Percentiles rank a stretch among this genome's conserved stretches.
These are phyloP conservation scores for Hemerocallis citrina DNA, from an alignment of 106 monocot species.

Conservation along the genomic window DNA sequence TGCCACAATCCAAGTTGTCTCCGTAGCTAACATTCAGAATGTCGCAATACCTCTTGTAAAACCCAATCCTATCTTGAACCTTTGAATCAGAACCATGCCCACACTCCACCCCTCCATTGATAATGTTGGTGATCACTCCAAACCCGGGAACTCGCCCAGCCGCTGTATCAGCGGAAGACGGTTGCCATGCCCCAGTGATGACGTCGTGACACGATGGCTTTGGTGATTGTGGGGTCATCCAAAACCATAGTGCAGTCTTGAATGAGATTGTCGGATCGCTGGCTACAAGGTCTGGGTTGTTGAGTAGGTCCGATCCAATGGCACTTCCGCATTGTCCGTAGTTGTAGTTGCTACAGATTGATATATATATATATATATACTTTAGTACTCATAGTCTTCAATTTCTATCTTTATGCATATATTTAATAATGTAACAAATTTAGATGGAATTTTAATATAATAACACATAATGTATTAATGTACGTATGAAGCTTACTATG, in stretches of 20 bases:
- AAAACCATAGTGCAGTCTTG: conserved; percentile 52
- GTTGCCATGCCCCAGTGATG: conserved; percentile 35
- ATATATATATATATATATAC: neutral
- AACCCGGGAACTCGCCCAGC: conserved; percentile 34
- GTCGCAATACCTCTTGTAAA: conserved; percentile 46
- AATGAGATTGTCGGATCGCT: conserved; percentile 23
- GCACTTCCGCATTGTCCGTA: conserved; percentile 41
- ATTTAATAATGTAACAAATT: no score
- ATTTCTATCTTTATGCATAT: neutral
- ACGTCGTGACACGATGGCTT: conserved; percentile 50
- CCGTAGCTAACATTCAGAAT: conserved; percentile 34
- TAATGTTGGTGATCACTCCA: conserved; percentile 37
- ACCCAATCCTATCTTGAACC: conserved; percentile 29
- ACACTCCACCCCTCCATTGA: conserved; percentile 55
- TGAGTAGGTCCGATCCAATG: conserved; percentile 28
- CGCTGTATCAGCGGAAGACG: conserved; percentile 15
- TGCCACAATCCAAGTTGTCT: conserved; percentile 34
- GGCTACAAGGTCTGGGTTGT: conserved; percentile 38
- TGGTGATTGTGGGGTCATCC: conserved; percentile 57
- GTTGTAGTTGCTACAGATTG: conserved; percentile 48
- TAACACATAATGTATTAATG: neutral
- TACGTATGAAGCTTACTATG: conserved; percentile 1
- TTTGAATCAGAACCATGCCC: conserved; percentile 17
- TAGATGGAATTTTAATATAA: no score
- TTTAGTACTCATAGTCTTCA: neutral